Evolutionary conservation across 495 filamentous ascomycete genomes (phyloP), one percentile per base, ranked within the genome.

Genomic region (Penicillium egyptiacum): DNA sequence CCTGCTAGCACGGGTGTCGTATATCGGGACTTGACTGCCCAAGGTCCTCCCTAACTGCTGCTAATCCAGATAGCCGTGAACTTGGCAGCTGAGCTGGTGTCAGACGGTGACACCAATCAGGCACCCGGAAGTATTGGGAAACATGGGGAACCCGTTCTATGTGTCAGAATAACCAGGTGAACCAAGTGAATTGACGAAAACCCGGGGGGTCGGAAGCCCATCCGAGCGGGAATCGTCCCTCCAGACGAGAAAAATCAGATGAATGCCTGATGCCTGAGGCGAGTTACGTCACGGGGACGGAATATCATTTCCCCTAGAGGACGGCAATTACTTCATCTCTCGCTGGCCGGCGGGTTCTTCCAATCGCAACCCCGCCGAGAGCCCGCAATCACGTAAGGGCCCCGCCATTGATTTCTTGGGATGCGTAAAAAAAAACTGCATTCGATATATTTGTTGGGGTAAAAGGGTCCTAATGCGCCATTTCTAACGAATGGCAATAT

Each of bases 311-410:
- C 23, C 50, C 50, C 30, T 31, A 26, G 37, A 26, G 16, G 26
- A 48, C 3, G 9, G 16, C 17, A 19, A 55, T 61, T 66, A 65
- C 59, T 60, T 60, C 56, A 66, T 66, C 53, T 50, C 20, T n/a
- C 46, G 30, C 35, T 52, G 53, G 46, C 53, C 66, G 66, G 66
- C 48, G 45, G 43, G 46, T n/a, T 54, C 66, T 67, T 59, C 66
- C 66, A 69, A 69, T 69, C 46, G 53, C 50, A 45, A 49, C 25
- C 20, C 5, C 64, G 64, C 64, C 64, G 66, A 64, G 64, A 26
- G n/a, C 39, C 51, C 45, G 57, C 46, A 11, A 69, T 66, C 61
- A 69, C 64, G 66, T 69, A 69, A 66, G 49, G 25, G 53, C 58
- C 63, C 66, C 64, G 64, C 63, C 42, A 39, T 6, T 17, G 5